Evolutionary conservation across 371 early-diverging fungal species (phyloP).

Genomic region (Amoeboradix gromovi): DNA sequence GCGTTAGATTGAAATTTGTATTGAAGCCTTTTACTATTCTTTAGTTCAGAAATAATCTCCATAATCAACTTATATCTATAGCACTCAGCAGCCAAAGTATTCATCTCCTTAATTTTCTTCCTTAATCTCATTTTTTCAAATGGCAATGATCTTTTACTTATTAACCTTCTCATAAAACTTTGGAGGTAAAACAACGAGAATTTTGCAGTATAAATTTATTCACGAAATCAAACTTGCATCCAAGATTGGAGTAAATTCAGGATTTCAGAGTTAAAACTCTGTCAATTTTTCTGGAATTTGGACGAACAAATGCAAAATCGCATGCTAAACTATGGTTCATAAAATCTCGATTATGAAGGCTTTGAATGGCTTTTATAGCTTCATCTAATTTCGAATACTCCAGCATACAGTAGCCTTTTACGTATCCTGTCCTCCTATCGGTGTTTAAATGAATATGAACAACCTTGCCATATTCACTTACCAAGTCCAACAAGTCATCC

Average conservation of each 20-base stretch:
- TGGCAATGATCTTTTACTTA: too few species aligned
- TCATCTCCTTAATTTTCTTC: too few species aligned
- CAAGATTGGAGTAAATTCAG: background rate
- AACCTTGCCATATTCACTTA: constrained; percentile 58
- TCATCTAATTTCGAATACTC: background rate
- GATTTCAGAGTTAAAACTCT: background rate
- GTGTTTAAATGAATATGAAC: constrained; percentile 65
- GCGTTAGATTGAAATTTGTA: too few species aligned
- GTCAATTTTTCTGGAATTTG: background rate
- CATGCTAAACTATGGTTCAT: background rate
- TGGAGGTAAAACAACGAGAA: too few species aligned
- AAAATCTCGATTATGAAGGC: background rate
- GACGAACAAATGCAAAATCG: background rate
- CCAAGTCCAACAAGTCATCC: constrained; percentile 55
- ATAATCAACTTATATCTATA: too few species aligned
- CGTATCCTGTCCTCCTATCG: constrained; percentile 73
- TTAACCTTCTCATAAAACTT: too few species aligned
- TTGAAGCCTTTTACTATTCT: too few species aligned
- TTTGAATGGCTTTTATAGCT: background rate
- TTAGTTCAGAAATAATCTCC: too few species aligned
- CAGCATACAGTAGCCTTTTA: constrained; percentile 26
- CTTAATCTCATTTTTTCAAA: too few species aligned
- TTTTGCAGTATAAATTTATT: too few species aligned
- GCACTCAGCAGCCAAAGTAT: too few species aligned
- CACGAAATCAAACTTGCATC: too few species aligned